Evolutionary conservation across 179 eudicot genomes (phyloP).

Genomic region (Amaranthus tricolor): DNA sequence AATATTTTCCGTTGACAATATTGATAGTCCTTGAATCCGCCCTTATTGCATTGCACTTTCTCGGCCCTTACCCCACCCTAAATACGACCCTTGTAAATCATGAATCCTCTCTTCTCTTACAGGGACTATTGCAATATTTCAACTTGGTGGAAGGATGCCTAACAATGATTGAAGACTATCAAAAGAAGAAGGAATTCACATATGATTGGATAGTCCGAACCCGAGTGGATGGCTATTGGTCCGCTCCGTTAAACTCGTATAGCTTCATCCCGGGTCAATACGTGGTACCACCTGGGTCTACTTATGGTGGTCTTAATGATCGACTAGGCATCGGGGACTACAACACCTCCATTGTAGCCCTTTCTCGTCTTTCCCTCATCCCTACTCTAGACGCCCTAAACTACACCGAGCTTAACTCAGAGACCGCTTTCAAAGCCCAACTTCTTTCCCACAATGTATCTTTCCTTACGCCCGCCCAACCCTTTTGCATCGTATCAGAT

Average conservation of each 20-base stretch:
- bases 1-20: too few relatives aligned
- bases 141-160: slow-evolving; percentile 82
- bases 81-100: too few relatives aligned
- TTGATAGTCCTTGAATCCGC: too few relatives aligned
- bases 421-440: slow-evolving; percentile 74
- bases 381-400: slow-evolving; percentile 57
- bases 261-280: slow-evolving; percentile 62
- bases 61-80: too few relatives aligned
- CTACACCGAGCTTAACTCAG: slow-evolving; percentile 68
- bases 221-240: slow-evolving; percentile 90
- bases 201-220: slow-evolving; percentile 94
- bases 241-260: slow-evolving; percentile 50
- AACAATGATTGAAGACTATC: slow-evolving; percentile 52
- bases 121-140: slow-evolving; percentile 92
- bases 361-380: slow-evolving; percentile 78
- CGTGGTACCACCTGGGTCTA: slow-evolving; percentile 76
- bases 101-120: slow-evolving; percentile 4
- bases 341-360: slow-evolving; percentile 64
- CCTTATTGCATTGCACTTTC: too few relatives aligned
- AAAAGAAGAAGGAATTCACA: slow-evolving; percentile 52
- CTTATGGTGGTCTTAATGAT: slow-evolving; percentile 81
- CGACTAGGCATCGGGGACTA: slow-evolving; percentile 79
- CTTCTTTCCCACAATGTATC: slow-evolving; percentile 40
- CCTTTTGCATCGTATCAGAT: slow-evolving; percentile 79
- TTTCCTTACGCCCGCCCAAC: slow-evolving; percentile 36